Conservation (phyloP, 176 grass and related monocot genomes). For the Melocanna baccifera region DNA sequence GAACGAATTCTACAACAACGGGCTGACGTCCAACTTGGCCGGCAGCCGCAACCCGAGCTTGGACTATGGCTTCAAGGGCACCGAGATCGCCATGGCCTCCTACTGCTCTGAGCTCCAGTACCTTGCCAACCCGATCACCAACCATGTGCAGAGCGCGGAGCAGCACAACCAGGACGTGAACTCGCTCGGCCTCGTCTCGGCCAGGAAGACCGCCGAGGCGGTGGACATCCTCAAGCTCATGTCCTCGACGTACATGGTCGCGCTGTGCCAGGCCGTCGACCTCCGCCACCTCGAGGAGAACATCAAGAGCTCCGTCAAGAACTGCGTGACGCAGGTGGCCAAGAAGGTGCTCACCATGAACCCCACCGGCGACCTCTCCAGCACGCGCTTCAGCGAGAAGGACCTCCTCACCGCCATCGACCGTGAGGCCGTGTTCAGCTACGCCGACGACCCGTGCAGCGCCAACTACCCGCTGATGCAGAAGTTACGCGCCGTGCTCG, state of each 20-base stretch:
- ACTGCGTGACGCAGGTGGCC: constrained; percentile 52
- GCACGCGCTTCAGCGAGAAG: constrained; percentile 73
- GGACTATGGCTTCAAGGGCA: constrained; percentile 96
- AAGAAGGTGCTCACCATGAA: constrained; percentile 78
- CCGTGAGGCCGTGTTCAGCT: constrained; percentile 65
- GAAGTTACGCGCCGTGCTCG: constrained; percentile 79
- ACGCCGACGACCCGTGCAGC: constrained; percentile 74
- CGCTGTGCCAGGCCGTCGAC: constrained; percentile 76
- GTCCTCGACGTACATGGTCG: constrained; percentile 77
- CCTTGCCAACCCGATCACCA: constrained; percentile 88
- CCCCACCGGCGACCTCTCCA: constrained; percentile 56
- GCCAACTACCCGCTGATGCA: constrained; percentile 57
- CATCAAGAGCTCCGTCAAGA: constrained; percentile 65
- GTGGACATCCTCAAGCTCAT: constrained; percentile 94
- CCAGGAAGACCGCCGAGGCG: constrained; percentile 86
- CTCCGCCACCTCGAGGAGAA: constrained; percentile 91
- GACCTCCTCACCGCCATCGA: constrained; percentile 66
- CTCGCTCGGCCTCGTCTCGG: constrained; percentile 82
- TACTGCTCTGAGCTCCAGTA: constrained; percentile 98
- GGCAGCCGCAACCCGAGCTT: constrained; percentile 86
- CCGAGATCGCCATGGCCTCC: constrained; percentile 92
- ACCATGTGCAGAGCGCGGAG: constrained; percentile 97
- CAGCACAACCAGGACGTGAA: constrained; percentile 99
- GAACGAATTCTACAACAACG: constrained; percentile 99
- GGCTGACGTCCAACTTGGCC: constrained; percentile 81